Base-by-base conservation (phyloP, 2,329 filamentous ascomycete genomes). In the Cladorrhinum sp. region DNA sequence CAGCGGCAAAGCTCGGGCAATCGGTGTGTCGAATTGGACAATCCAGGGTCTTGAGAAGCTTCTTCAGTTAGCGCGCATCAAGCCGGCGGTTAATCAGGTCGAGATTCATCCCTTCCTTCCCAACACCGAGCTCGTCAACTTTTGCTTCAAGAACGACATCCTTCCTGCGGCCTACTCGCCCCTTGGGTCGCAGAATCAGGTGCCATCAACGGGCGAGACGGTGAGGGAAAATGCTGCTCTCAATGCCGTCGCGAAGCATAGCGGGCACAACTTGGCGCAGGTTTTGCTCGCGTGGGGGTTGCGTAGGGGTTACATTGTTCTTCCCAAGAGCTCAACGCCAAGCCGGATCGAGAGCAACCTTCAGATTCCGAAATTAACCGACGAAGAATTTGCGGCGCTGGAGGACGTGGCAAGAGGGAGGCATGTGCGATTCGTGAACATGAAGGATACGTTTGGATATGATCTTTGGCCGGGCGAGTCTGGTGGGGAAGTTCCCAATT, bases 401-500 rank as follows among this genome's bases (percentile, higher is more conserved):
- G 82, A 88, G 74, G 73, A 79, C 63, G 87, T 91, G 7, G 86
- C 87, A 1, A 80, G 84, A 71, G 85, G 85, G 36, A 80, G 88
- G 56, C 85, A 89, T 73, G 84, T 82, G 24, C 84, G 89, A 39
- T 91, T 92, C 70, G 88, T 92, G 62, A 91, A 92, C 77, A 91
- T 91, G 88, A 91, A 90, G 80, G 88, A 90, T 66, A 90, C 86
- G 1, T 91, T 91, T 73, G 89, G 89, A 6, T 90, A 89, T 72
- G 80, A 91, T 68, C 82, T 91, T 55, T 88, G 85, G 86, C 80
- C 85, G 20, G 82, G 86, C 69, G 84, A 87, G 77, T n/a, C 60
- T 8, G 42, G 18, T 4, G 42, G n/a, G 2, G 16, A 46, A 4
- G 21, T 52, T 49, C 24, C 20, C 16, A 49, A 24, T 39, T 46